Base-by-base conservation (phyloP, 1,284 basidiomycete genomes). In the Pseudozyma pruni region DNA sequence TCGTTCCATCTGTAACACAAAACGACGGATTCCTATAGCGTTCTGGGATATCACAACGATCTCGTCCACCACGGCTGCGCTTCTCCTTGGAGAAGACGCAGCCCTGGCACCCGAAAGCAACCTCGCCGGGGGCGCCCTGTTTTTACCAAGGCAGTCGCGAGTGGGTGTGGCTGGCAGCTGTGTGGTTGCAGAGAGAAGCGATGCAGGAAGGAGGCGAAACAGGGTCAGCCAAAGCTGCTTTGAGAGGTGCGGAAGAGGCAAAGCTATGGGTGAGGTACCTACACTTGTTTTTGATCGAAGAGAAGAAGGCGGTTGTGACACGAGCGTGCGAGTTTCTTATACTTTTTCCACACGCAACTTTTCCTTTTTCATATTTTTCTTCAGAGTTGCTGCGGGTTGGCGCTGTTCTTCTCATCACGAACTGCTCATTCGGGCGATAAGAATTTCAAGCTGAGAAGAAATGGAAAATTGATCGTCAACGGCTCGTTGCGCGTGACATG, bases 201-300 rank as follows among this genome's bases (percentile, higher is more conserved):
- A 42, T 20, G 53, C 43, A 22, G 5, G 31, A 16, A 43, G 11
- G 39, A 6, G n/a, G 20, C 38, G 19, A 38, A 31, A 8, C 27
- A 35, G 25, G 9, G 46, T 48, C 46, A 48, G 46, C 46, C 11
- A 37, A 19, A 19, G 37, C 19, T 27, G 39, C 25, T 32, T 8
- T 33, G 11, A 27, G 32, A 23, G 14, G 14, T 3, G 35, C 16
- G 8, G 17, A 27, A 16, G 27, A 5, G 8, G 8, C 19, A 14
- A 51, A 48, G 40, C 8, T 51, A 34, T 16, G 44, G 66, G 51
- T 51, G 20, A n/a, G 27, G 4, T 25, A 77, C 75, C 39, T 75
- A 77, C 75, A 70, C 75, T 77, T 71, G 72, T 62, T 77, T 77
- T 77, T 77, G 75, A 77, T 77, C 72, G 63, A 75, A 51, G 60